Percentiles rank a stretch among this genome's conserved stretches.
phyloP scores from a whole-genome alignment of 495 filamentous ascomycete genomes.

The Daldinia bambusicola region DNA sequence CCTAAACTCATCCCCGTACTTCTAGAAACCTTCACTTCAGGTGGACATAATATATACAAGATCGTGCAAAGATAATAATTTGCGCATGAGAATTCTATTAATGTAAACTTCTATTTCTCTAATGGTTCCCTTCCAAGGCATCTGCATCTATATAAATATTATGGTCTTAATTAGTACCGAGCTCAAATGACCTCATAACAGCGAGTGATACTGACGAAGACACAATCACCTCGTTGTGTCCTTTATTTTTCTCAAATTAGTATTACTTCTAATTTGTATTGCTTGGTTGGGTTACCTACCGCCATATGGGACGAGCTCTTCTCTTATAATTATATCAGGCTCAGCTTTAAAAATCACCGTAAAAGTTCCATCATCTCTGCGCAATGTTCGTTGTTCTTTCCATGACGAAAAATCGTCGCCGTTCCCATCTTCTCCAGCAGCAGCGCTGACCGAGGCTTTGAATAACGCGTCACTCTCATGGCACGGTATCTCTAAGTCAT shows the following conservation, averaged over 20 bases:
- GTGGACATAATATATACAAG: too few species aligned
- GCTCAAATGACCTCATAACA: conserved; percentile 70
- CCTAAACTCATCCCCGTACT: too few species aligned
- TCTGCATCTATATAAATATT: neutral
- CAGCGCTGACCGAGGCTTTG: conserved; percentile 63
- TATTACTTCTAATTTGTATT: conserved; percentile 9
- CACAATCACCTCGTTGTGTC: conserved; percentile 67
- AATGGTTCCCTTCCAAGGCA: neutral
- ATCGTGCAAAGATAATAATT: too few species aligned
- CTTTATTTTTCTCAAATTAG: conserved; percentile 54
- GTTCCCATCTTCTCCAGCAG: conserved; percentile 46
- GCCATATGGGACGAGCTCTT: conserved; percentile 67
- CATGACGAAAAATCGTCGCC: conserved; percentile 48
- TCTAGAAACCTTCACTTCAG: too few species aligned
- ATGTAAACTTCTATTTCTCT: neutral
- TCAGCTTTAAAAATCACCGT: conserved; percentile 53
- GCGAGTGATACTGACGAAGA: conserved; percentile 67
- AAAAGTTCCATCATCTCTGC: conserved; percentile 54
- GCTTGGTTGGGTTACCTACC: conserved; percentile 53
- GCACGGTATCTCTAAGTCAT: conserved; percentile 82
- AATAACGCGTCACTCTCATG: conserved; percentile 67
- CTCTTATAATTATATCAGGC: conserved; percentile 55
- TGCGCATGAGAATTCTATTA: neutral
- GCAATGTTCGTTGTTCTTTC: conserved; percentile 54
- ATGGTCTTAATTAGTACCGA: conserved; percentile 11